phyloP scores from a whole-genome alignment of 352 stramenopile genomes.

The Globisporangium apiculatum region DNA sequence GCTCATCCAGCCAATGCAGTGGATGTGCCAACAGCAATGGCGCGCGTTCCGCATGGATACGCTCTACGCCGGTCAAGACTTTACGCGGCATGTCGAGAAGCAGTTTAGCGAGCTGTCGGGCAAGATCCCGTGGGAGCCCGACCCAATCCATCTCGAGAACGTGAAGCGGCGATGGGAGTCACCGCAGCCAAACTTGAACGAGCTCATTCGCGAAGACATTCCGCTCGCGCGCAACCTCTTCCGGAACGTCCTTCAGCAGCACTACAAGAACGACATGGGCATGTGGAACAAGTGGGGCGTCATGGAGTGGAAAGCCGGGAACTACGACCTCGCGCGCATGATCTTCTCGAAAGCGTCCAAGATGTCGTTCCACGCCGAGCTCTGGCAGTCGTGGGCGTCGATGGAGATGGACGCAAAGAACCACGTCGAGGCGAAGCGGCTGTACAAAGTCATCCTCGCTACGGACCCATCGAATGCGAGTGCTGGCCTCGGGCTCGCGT shows the following conservation, averaged over 20 bases:
- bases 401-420: conserved; percentile 82
- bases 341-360: conserved; percentile 78
- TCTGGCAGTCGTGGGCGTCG: conserved; percentile 82
- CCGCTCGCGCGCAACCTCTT: conserved; percentile 66
- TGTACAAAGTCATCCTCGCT: conserved; percentile 79
- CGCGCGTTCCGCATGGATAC: conserved; percentile 29
- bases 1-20: too few species aligned
- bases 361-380: conserved; percentile 58
- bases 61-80: conserved; percentile 73
- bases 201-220: conserved; percentile 76
- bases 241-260: conserved; percentile 68
- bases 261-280: conserved; percentile 79
- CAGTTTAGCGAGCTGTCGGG: conserved; percentile 72
- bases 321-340: conserved; percentile 76
- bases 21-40: background rate
- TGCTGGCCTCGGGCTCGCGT: conserved; percentile 64
- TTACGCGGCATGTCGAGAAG: conserved; percentile 55
- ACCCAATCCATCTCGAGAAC: conserved; percentile 41
- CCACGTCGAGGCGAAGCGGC: conserved; percentile 61
- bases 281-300: conserved; percentile 91
- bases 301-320: conserved; percentile 86
- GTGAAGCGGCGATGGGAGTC: conserved; percentile 52
- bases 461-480: conserved; percentile 62
- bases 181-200: conserved; percentile 64
- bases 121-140: conserved; percentile 74